Base-by-base conservation (phyloP, 2,329 filamentous ascomycete genomes). In the Thelonectria blattea region DNA sequence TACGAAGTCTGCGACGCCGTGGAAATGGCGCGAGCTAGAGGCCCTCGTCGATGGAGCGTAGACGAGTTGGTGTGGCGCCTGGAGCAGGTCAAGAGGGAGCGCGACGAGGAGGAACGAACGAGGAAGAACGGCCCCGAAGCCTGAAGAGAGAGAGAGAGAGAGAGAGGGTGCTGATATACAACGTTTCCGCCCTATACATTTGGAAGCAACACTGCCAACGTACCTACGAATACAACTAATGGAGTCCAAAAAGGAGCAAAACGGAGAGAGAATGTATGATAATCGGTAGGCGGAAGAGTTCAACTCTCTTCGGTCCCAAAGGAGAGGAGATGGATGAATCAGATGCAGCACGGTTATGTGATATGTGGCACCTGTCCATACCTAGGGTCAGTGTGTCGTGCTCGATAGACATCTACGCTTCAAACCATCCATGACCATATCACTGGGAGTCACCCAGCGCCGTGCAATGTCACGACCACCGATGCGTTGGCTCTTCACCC, bases 11-110 rank as follows among this genome's bases (percentile, higher is more conserved):
- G 67, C 49, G 57, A 68, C 20, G 58, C 60, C 17, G 56, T 69
- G 30, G 64, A 70, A 41, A 61, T 41, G 30, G 65, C 67, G 37
- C 56, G 66, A 17, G 59, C 62, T 37, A 60, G 49, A 24, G 67
- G 66, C 3, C 64, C 65, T 54, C 42, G 49, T 14, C 56, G 46
- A 42, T 70, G 67, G 67, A 68, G 62, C 12, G 62, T 63, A 12
- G 30, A 51, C 7, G 62, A 68, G 47, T 43, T 69, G 55, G 49
- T 52, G 11, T 64, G 68, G 34, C 63, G 65, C n/a, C 52, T 70
- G 12, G 64, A 69, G 49, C 58, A 53, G 24, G 51, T 68, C 41
- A 55, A 58, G 27, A 60, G 49, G 37, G 45, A 56, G 22, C 58
- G 66, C 39, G 52, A 63, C 30, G 56, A 61, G 18, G 52, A 47